Percentiles rank a stretch among this genome's conserved stretches.
Conservation (phyloP, 139 green algal genomes). For the Chlamydomonas applanata region DNA sequence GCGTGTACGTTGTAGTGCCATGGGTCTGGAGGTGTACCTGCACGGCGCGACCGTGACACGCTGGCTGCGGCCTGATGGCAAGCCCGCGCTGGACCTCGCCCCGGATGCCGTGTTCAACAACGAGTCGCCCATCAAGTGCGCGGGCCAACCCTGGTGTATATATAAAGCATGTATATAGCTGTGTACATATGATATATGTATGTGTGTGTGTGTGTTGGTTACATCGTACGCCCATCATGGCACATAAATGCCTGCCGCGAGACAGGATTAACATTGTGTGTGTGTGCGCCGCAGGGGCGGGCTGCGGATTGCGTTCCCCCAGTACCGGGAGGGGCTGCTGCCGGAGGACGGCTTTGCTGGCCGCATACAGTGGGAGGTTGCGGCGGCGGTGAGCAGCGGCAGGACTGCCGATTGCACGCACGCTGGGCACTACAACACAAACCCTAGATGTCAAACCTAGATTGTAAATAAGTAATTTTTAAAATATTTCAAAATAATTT, state of each 20-base stretch:
- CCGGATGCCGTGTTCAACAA: conserved; percentile 4
- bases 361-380: conserved; percentile 46
- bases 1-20: conserved; percentile 5
- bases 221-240: no score
- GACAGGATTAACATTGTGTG: not conserved
- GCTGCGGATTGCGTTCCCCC: conserved; percentile 46
- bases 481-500: no score
- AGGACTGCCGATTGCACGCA: no score
- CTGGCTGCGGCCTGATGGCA: conserved; percentile 40
- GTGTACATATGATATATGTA: no score
- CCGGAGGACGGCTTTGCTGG: conserved; percentile 46
- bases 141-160: no score
- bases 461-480: no score
- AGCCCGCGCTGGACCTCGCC: not conserved
- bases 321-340: conserved; percentile 40
- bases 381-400: conserved; percentile 36
- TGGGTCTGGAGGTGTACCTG: conserved; percentile 46
- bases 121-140: conserved; percentile 6
- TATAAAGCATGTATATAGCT: no score
- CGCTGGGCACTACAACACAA: no score
- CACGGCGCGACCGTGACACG: conserved; percentile 55
- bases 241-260: no score
- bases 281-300: conserved; percentile 22
- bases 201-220: no score
- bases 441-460: no score